A percentile compares a stretch with the other conserved stretches of the same genome.
Conservation (phyloP, 2,329 filamentous ascomycete genomes). For the Dactylella cylindrospora region DNA sequence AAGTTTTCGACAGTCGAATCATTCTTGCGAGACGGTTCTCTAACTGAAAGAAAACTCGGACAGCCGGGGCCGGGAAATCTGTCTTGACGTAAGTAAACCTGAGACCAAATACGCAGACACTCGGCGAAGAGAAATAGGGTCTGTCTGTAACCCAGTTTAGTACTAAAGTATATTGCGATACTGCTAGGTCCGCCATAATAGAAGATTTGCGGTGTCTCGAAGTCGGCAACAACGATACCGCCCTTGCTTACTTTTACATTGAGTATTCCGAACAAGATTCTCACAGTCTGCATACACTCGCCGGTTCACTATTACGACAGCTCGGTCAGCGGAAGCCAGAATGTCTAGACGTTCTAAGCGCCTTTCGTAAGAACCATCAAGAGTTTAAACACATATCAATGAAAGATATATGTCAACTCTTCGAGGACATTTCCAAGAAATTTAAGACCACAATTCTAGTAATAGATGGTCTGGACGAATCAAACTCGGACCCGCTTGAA, state of each 20-base stretch:
- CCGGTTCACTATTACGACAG: slow-evolving; percentile 5
- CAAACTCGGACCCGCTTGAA: not conserved
- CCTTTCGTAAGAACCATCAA: not conserved
- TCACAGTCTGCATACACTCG: not conserved
- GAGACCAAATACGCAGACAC: too few relatives aligned
- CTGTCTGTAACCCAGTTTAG: too few relatives aligned
- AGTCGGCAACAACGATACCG: not conserved
- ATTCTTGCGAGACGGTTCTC: too few relatives aligned
- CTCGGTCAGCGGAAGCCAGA: slow-evolving; percentile 1
- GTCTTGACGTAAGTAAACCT: slow-evolving; percentile 1
- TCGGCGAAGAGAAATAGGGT: too few relatives aligned
- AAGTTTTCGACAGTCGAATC: not conserved
- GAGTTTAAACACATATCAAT: not conserved
- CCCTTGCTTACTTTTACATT: slow-evolving; percentile 13
- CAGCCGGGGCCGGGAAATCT: slow-evolving; percentile 2
- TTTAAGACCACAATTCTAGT: slow-evolving; percentile 11
- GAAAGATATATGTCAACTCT: not conserved
- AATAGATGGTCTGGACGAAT: slow-evolving; percentile 18
- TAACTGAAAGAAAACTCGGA: not conserved
- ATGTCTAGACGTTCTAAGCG: not conserved
- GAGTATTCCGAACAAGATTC: slow-evolving; percentile 6
- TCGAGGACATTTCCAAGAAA: slow-evolving; percentile 1
- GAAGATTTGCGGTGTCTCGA: slow-evolving; percentile 7
- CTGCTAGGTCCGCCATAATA: slow-evolving; percentile 10
- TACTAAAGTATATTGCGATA: too few relatives aligned